Conservation (phyloP, 2,329 filamentous ascomycete genomes). For the Chrysosporium keratinophilum region DNA sequence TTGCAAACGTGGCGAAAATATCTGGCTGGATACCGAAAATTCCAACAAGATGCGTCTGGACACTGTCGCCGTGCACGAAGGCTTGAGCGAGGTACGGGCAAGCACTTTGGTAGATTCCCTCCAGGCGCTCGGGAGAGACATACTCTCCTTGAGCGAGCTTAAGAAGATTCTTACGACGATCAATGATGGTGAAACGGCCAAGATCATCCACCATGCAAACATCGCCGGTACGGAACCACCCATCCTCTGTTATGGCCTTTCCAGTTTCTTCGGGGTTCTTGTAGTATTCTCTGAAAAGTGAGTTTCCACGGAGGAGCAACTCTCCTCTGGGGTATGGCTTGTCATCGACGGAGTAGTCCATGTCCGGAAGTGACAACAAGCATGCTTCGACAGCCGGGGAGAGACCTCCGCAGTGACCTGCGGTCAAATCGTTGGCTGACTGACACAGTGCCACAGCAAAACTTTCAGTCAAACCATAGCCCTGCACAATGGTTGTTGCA, state of each 20-base stretch:
- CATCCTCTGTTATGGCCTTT: conserved; percentile 72
- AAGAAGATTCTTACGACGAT: conserved; percentile 97
- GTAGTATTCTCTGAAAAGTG: conserved; percentile 77
- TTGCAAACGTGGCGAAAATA: conserved; percentile 69
- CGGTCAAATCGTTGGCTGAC: conserved; percentile 55
- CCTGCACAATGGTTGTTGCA: conserved; percentile 68
- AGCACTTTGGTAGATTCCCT: conserved; percentile 84
- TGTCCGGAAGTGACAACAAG: conserved; percentile 77
- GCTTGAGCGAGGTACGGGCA: conserved; percentile 66
- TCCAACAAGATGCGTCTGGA: conserved; percentile 70
- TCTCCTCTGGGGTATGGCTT: conserved; percentile 85
- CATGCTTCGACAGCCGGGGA: conserved; percentile 62
- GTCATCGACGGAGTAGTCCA: conserved; percentile 83
- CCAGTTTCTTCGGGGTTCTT: conserved; percentile 79
- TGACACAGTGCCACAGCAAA: conserved; percentile 71
- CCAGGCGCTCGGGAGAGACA: conserved; percentile 91
- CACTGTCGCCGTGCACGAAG: conserved; percentile 82
- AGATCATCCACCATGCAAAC: conserved; percentile 74
- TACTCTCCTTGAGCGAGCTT: conserved; percentile 98
- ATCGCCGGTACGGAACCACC: conserved; percentile 96
- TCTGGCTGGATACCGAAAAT: conserved; percentile 83
- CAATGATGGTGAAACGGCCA: conserved; percentile 85
- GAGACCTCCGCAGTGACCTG: conserved; percentile 72
- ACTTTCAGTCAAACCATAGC: conserved; percentile 88
- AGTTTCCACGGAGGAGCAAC: conserved; percentile 69